Evolutionary conservation across 164 flowering plant species (phyloP).

Genomic region (Pachysandra terminalis): DNA sequence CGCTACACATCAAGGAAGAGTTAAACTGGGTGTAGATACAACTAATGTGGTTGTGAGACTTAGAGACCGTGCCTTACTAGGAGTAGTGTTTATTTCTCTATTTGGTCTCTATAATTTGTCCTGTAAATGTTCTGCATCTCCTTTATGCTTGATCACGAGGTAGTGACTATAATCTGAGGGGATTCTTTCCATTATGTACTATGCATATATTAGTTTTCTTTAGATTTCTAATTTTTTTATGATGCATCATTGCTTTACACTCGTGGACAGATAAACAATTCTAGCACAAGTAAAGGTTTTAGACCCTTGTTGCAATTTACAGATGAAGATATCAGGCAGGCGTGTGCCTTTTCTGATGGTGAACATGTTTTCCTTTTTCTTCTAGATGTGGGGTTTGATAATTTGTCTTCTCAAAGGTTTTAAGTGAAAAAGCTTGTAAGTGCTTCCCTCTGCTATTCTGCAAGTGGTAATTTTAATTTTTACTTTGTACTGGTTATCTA

Average conservation of each 20-base stretch:
- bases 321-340: constrained; percentile 91
- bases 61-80: no score
- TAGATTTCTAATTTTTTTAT: constrained; percentile 4
- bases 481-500: not conserved
- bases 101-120: not conserved
- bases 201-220: not conserved
- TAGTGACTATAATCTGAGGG: no score
- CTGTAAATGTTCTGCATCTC: not conserved
- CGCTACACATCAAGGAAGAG: not conserved
- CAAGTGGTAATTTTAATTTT: not conserved
- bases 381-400: not conserved
- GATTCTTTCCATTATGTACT: not conserved
- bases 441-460: not conserved
- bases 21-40: not conserved
- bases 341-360: constrained; percentile 16
- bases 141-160: not conserved
- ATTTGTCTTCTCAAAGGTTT: not conserved
- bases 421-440: not conserved
- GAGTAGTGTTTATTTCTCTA: not conserved
- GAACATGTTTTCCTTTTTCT: not conserved
- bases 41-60: not conserved
- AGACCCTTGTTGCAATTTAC: constrained; percentile 81
- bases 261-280: constrained; percentile 79
- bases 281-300: constrained; percentile 93
- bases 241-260: constrained; percentile 6